phyloP scores from a whole-genome alignment of 257 asterid genomes.

The Hygrophila difformis region DNA sequence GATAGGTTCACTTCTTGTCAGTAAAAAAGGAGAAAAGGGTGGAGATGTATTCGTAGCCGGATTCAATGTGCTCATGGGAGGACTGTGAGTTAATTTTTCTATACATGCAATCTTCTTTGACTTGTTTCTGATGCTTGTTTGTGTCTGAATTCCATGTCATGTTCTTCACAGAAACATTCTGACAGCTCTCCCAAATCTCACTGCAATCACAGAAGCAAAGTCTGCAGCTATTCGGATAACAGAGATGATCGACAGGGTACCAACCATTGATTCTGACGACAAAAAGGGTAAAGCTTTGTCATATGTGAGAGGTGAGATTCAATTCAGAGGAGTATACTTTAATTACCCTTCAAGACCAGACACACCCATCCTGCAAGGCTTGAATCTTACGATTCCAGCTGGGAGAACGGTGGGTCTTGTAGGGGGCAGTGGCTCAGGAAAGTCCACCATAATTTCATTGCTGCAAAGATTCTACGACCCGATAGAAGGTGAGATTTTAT shows the following conservation, averaged over 20 bases:
- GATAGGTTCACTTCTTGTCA: conserved; percentile 62
- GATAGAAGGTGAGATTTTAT: conserved; percentile 53
- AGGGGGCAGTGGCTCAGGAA: conserved; percentile 79
- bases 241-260: conserved; percentile 62
- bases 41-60: conserved; percentile 79
- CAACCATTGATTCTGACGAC: conserved; percentile 54
- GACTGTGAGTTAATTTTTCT: conserved; percentile 40
- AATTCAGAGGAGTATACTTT: conserved; percentile 52
- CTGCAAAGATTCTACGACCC: conserved; percentile 72
- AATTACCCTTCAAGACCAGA: conserved; percentile 73
- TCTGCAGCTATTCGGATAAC: conserved; percentile 58
- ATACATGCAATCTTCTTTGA: not conserved
- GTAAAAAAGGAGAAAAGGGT: conserved; percentile 59
- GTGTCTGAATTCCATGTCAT: not conserved
- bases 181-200: conserved; percentile 72
- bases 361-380: conserved; percentile 41
- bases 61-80: conserved; percentile 80
- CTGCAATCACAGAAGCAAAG: conserved; percentile 67
- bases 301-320: conserved; percentile 66
- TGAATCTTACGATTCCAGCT: conserved; percentile 47
- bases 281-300: conserved; percentile 76
- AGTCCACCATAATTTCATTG: conserved; percentile 58
- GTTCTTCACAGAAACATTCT: conserved; percentile 42
- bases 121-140: not conserved
- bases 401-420: conserved; percentile 66